These are phyloP conservation scores for Bimuria novae-zelandiae DNA, from an alignment of 2,329 filamentous ascomycete species.

Conservation along the genomic window DNA sequence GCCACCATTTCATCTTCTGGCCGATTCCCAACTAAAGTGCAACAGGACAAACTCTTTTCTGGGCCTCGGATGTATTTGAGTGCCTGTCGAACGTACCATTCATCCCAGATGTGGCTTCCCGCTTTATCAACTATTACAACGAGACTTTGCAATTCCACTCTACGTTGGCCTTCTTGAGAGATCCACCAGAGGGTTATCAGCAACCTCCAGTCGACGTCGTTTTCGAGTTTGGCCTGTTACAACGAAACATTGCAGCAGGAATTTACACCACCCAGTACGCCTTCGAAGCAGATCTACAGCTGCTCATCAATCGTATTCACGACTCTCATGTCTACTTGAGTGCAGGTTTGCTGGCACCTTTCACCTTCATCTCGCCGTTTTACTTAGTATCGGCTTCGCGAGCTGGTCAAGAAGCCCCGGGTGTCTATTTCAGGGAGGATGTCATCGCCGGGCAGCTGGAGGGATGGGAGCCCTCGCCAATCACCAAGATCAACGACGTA, in stretches of 20 bases:
- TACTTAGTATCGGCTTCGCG: slow-evolving; percentile 28
- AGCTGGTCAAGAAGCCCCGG: slow-evolving; percentile 32
- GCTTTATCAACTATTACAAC: slow-evolving; percentile 53
- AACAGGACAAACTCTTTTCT: slow-evolving; percentile 6
- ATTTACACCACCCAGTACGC: slow-evolving; percentile 46
- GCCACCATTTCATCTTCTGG: neutral
- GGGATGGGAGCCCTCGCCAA: slow-evolving; percentile 27
- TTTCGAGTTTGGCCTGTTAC: slow-evolving; percentile 32
- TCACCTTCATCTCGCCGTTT: slow-evolving; percentile 30
- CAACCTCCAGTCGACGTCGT: slow-evolving; percentile 46
- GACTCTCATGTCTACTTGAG: slow-evolving; percentile 39
- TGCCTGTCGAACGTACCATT: slow-evolving; percentile 55
- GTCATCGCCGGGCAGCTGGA: slow-evolving; percentile 27
- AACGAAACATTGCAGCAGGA: slow-evolving; percentile 24
- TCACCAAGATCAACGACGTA: slow-evolving; percentile 32
- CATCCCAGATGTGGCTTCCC: slow-evolving; percentile 48
- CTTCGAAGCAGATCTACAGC: slow-evolving; percentile 45
- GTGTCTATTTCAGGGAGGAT: slow-evolving; percentile 40
- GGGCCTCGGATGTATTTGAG: slow-evolving; percentile 37
- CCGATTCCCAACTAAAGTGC: neutral
- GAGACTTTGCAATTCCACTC: slow-evolving; percentile 53
- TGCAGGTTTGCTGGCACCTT: slow-evolving; percentile 33
- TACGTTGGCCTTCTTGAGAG: slow-evolving; percentile 49
- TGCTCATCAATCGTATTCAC: slow-evolving; percentile 33
- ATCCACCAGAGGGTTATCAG: slow-evolving; percentile 49